A percentile compares a stretch with the other conserved stretches of the same genome.
phyloP scores from a whole-genome alignment of 2,329 filamentous ascomycete genomes.

The Fusarium nematophilum region DNA sequence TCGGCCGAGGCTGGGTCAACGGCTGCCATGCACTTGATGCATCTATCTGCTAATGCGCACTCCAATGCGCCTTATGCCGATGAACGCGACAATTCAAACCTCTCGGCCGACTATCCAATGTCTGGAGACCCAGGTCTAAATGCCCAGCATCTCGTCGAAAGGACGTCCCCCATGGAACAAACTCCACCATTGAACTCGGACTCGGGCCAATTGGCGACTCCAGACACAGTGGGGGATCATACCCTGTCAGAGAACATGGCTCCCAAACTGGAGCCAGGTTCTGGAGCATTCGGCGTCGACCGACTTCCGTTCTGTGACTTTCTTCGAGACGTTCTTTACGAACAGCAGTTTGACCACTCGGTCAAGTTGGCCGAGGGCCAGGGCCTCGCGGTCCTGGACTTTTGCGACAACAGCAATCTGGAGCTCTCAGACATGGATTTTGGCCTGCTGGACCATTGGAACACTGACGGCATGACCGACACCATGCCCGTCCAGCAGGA shows the following conservation, averaged over 20 bases:
- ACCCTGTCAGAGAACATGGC: slow-evolving; percentile 17
- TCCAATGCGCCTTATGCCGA: slow-evolving; percentile 39
- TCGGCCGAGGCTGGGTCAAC: slow-evolving; percentile 52
- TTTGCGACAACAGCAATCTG: slow-evolving; percentile 61
- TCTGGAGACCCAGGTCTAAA: slow-evolving; percentile 12
- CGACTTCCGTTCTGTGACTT: slow-evolving; percentile 62
- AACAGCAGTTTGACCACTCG: slow-evolving; percentile 53
- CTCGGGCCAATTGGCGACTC: slow-evolving; percentile 32
- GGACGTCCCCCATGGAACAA: slow-evolving; percentile 30
- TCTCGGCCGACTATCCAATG: slow-evolving; percentile 22
- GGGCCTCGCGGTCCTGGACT: slow-evolving; percentile 59
- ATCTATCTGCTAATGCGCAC: slow-evolving; percentile 54
- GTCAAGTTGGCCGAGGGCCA: slow-evolving; percentile 53
- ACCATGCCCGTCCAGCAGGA: slow-evolving; percentile 36
- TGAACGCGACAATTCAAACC: slow-evolving; percentile 28
- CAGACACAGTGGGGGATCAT: slow-evolving; percentile 35
- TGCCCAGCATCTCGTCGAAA: slow-evolving; percentile 20
- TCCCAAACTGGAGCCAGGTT: slow-evolving; percentile 29
- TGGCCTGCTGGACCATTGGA: slow-evolving; percentile 62
- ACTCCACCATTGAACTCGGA: slow-evolving; percentile 25
- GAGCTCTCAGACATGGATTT: slow-evolving; percentile 66
- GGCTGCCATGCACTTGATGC: slow-evolving; percentile 57
- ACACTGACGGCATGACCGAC: slow-evolving; percentile 51
- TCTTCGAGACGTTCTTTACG: slow-evolving; percentile 62
- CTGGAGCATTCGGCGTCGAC: slow-evolving; percentile 44